phyloP scores from a whole-genome alignment of 805 yeast genomes.

The Myxozyma kluyveri region DNA sequence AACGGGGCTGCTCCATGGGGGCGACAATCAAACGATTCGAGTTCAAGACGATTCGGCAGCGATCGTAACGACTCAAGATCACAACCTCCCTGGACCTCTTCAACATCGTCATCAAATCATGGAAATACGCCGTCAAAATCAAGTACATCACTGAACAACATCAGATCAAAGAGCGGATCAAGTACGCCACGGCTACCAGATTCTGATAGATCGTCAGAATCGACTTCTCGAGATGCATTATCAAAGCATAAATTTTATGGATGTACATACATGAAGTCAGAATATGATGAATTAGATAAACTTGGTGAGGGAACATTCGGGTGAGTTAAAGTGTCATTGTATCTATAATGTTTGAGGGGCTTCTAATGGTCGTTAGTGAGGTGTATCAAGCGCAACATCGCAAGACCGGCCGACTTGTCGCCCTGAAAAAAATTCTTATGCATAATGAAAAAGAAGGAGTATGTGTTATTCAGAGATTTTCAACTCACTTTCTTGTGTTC shows the following conservation, averaged over 20 bases:
- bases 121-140: background rate
- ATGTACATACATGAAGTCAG: slow-evolving; percentile 38
- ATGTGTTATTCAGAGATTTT: too few relatives aligned
- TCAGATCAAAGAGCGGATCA: background rate
- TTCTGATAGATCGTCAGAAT: background rate
- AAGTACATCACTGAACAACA: background rate
- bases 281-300: slow-evolving; percentile 40
- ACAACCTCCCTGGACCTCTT: too few relatives aligned
- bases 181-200: background rate
- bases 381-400: slow-evolving; percentile 71
- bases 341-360: background rate
- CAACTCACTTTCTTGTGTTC: slow-evolving; percentile 18
- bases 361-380: slow-evolving; percentile 45
- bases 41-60: too few relatives aligned
- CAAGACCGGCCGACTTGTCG: slow-evolving; percentile 63
- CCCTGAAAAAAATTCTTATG: slow-evolving; percentile 79
- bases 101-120: too few relatives aligned
- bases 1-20: too few relatives aligned
- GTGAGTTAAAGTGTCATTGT: slow-evolving; percentile 19
- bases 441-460: slow-evolving; percentile 65
- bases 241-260: slow-evolving; percentile 33
- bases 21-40: too few relatives aligned
- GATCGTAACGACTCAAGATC: too few relatives aligned
- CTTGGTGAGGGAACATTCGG: slow-evolving; percentile 88
- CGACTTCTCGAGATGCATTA: background rate